A percentile compares a stretch with the other conserved stretches of the same genome.
These are phyloP conservation scores for Fusarium sp. DNA, from an alignment of 2,329 filamentous ascomycete genomes.

Conservation along the genomic window DNA sequence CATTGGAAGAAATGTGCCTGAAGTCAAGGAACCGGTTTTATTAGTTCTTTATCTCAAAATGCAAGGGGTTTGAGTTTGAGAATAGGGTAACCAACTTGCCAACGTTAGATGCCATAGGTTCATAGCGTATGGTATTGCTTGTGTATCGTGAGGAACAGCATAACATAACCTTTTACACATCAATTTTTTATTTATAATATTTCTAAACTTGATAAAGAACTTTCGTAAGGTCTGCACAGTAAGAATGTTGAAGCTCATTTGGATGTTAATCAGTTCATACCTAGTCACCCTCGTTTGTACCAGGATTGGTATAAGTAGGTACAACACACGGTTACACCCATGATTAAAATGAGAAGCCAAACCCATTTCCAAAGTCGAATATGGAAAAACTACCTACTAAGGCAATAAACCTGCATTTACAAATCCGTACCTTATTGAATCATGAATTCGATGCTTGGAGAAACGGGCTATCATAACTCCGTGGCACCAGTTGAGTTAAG, in stretches of 20 bases:
- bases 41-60: too few species aligned
- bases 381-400: too few species aligned
- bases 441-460: neutral
- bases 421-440: neutral
- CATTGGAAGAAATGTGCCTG: neutral
- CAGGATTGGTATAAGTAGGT: neutral
- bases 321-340: too few species aligned
- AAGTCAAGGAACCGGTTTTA: too few species aligned
- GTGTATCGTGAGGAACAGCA: neutral
- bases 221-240: neutral
- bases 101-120: too few species aligned
- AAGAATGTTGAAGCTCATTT: neutral
- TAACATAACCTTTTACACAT: too few species aligned
- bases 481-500: slow-evolving; percentile 4
- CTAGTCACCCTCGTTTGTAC: neutral
- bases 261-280: neutral
- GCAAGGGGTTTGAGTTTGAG: too few species aligned
- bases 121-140: too few species aligned
- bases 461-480: slow-evolving; percentile 29
- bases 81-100: too few species aligned
- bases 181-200: neutral
- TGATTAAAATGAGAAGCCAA: too few species aligned
- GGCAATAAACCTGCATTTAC: neutral
- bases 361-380: neutral
- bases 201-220: neutral